Conservation (phyloP, 768 basidiomycete genomes). For the Wakefieldia striispora region DNA sequence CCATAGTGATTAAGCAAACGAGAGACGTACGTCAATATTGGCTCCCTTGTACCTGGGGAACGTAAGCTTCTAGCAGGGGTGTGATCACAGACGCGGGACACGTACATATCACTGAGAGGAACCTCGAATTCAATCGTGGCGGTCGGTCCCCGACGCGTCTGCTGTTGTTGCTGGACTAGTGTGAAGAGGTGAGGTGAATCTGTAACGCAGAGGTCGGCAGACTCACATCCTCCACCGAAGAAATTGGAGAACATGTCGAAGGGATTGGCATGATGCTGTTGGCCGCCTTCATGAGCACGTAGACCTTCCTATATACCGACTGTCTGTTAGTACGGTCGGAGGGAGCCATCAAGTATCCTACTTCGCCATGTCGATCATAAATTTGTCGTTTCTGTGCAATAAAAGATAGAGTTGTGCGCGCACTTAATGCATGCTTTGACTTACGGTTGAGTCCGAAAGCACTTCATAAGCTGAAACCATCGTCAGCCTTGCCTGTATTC, state of each 20-base stretch:
- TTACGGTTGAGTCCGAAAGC: constrained; percentile 80
- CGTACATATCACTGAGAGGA: constrained; percentile 78
- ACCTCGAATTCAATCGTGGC: constrained; percentile 84
- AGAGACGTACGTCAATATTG: constrained; percentile 69
- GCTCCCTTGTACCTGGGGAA: constrained; percentile 72
- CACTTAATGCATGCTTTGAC: constrained; percentile 17
- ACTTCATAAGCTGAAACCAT: constrained; percentile 78
- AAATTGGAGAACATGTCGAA: constrained; percentile 94
- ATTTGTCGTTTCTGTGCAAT: constrained; percentile 77
- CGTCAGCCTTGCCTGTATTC: constrained; percentile 4
- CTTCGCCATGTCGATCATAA: constrained; percentile 93
- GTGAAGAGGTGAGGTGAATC: not conserved
- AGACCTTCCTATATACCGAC: constrained; percentile 67
- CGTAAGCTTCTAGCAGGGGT: constrained; percentile 1
- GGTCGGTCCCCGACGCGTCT: constrained; percentile 72
- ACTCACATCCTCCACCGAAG: constrained; percentile 81
- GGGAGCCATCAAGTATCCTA: constrained; percentile 25
- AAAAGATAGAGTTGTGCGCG: not conserved
- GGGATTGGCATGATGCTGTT: constrained; percentile 72
- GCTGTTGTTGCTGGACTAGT: constrained; percentile 43
- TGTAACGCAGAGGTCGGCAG: not conserved
- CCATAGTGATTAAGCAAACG: not conserved
- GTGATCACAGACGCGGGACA: constrained; percentile 3
- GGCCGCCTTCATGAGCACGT: constrained; percentile 88
- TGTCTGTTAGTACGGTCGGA: constrained; percentile 5